Conservation (phyloP, 768 basidiomycete species). For the Termitomyces sp. region DNA sequence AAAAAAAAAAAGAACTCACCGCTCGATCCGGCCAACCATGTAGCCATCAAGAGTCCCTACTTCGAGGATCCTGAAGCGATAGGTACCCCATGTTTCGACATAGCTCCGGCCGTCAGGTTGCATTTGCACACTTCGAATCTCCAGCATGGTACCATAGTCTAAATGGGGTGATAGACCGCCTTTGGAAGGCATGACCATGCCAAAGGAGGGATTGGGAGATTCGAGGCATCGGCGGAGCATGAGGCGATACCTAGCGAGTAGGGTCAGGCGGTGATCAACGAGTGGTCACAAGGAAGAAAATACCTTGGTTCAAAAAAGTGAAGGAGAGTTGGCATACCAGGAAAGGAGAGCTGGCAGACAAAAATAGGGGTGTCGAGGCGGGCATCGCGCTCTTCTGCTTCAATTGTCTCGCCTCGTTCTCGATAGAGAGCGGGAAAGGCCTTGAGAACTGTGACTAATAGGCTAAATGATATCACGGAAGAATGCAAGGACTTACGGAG, state of each 20-base stretch:
- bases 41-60: conserved; percentile 87
- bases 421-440: conserved; percentile 65
- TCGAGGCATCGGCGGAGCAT: conserved; percentile 97
- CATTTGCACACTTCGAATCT: conserved; percentile 84
- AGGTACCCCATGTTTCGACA: conserved; percentile 60
- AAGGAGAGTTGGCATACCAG: conserved; percentile 82
- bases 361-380: conserved; percentile 90
- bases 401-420: conserved; percentile 58
- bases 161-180: conserved; percentile 34
- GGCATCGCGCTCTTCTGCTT: conserved; percentile 73
- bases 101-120: conserved; percentile 86
- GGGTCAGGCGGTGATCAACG: not conserved
- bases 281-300: conserved; percentile 4
- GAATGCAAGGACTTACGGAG: conserved; percentile 51
- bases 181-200: conserved; percentile 81
- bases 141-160: conserved; percentile 93
- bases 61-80: conserved; percentile 85
- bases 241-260: conserved; percentile 65
- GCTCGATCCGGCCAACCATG: conserved; percentile 78
- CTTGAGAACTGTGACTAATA: conserved; percentile 49
- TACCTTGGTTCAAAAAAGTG: conserved; percentile 92
- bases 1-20: conserved; percentile 21
- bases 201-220: conserved; percentile 72
- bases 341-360: conserved; percentile 86
- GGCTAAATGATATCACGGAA: not conserved